A percentile compares a stretch with the other conserved stretches of the same genome.
phyloP scores from a whole-genome alignment of 495 filamentous ascomycete species.

The Cercophora samala region DNA sequence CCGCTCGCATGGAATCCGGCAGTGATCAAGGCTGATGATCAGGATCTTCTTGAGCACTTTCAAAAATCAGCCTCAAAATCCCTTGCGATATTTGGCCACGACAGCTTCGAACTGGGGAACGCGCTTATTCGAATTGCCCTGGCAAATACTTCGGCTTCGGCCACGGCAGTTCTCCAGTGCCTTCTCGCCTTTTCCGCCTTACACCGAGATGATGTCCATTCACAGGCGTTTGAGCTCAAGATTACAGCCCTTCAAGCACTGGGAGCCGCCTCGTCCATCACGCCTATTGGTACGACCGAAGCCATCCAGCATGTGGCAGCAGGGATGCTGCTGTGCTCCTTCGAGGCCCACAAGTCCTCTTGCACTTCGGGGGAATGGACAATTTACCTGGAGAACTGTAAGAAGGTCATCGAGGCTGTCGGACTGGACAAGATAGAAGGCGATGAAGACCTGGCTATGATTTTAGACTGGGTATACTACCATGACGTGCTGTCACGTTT shows the following conservation, averaged over 20 bases:
- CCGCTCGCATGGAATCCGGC: background rate
- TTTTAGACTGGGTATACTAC: constrained; percentile 40
- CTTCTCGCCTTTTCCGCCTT: constrained; percentile 35
- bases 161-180: constrained; percentile 28
- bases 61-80: background rate
- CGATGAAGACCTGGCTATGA: constrained; percentile 23
- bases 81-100: background rate
- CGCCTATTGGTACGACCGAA: constrained; percentile 19
- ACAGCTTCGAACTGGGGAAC: constrained; percentile 20
- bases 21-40: background rate
- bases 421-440: constrained; percentile 1
- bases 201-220: constrained; percentile 28
- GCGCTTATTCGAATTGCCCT: constrained; percentile 29
- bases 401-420: constrained; percentile 24
- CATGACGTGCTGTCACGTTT: constrained; percentile 38
- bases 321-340: constrained; percentile 37
- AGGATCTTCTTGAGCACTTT: background rate
- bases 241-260: constrained; percentile 30
- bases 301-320: constrained; percentile 39
- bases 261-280: constrained; percentile 18
- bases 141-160: constrained; percentile 20
- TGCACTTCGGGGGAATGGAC: constrained; percentile 30
- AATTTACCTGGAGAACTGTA: constrained; percentile 28
- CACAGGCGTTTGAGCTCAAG: constrained; percentile 35
- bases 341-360: constrained; percentile 33